Evolutionary conservation across 495 filamentous ascomycete genomes (phyloP).

Genomic region (Hypoxylon lienhwacheense): DNA sequence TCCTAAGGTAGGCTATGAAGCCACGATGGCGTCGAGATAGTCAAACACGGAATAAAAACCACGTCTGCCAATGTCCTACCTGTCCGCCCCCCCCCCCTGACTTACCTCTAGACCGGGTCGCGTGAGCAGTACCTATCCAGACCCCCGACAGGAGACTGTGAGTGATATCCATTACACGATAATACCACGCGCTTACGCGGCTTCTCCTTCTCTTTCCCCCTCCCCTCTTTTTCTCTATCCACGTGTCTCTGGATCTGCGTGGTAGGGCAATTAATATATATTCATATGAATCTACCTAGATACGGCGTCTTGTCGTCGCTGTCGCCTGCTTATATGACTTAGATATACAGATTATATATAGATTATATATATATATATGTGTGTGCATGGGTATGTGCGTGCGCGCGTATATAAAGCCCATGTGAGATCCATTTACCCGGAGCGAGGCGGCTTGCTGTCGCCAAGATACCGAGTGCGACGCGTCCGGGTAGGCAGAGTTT

Average conservation of each 20-base stretch:
- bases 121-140: background rate
- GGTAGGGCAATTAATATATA: slow-evolving; percentile 22
- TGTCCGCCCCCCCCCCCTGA: background rate
- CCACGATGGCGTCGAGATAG: slow-evolving; percentile 1
- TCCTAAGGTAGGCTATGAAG: background rate
- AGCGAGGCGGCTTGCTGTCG: slow-evolving; percentile 8
- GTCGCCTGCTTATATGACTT: background rate
- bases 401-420: no score
- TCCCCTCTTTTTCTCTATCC: no score
- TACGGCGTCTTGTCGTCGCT: background rate
- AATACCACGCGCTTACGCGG: slow-evolving; percentile 20
- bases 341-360: background rate
- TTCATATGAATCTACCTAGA: background rate
- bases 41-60: no score
- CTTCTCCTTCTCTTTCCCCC: no score
- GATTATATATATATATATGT: background rate
- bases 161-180: background rate
- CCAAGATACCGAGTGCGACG: slow-evolving; percentile 25
- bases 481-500: background rate
- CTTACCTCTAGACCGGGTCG: background rate
- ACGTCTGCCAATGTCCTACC: no score
- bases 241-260: slow-evolving; percentile 13
- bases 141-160: background rate
- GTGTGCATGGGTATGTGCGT: background rate
- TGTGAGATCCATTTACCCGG: slow-evolving; percentile 28